A percentile compares a stretch with the other conserved stretches of the same genome.
Conservation (phyloP, 2,329 filamentous ascomycete species). For the Alternaria burnsii region DNA sequence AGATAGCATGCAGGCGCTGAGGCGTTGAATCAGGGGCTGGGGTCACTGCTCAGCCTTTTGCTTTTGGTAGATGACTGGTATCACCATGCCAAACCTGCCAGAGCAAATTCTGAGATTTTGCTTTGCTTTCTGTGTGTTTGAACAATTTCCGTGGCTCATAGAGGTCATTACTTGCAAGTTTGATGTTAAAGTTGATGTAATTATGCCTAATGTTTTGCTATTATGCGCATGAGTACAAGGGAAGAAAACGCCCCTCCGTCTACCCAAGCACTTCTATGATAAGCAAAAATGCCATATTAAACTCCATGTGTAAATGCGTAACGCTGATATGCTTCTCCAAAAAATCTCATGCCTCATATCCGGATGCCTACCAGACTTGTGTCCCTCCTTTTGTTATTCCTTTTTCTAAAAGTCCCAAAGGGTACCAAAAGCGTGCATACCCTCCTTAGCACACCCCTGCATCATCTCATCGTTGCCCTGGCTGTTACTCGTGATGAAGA, state of each 20-base stretch:
- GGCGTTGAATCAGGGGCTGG: background rate
- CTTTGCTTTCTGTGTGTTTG: background rate
- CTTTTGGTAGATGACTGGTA: background rate
- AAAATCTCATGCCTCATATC: background rate
- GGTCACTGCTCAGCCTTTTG: background rate
- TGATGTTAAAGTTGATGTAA: background rate
- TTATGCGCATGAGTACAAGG: background rate
- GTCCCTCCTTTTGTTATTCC: background rate
- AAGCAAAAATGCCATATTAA: background rate
- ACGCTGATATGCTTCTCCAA: background rate
- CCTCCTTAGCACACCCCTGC: conserved; percentile 42
- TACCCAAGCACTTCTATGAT: background rate
- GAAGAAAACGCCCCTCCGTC: background rate
- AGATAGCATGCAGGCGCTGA: background rate
- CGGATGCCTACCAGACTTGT: background rate
- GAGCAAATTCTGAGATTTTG: background rate
- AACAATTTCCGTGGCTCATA: too few relatives aligned
- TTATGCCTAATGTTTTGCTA: background rate
- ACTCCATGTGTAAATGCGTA: conserved; percentile 2
- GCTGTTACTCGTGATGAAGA: conserved; percentile 49
- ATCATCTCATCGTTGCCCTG: conserved; percentile 51
- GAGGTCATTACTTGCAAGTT: background rate
- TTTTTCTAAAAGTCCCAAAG: conserved; percentile 44
- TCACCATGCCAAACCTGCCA: background rate
- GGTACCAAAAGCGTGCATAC: conserved; percentile 48